These are phyloP conservation scores for Neodidymelliopsis sp. DNA, from an alignment of 2,329 filamentous ascomycete species.

Conservation along the genomic window DNA sequence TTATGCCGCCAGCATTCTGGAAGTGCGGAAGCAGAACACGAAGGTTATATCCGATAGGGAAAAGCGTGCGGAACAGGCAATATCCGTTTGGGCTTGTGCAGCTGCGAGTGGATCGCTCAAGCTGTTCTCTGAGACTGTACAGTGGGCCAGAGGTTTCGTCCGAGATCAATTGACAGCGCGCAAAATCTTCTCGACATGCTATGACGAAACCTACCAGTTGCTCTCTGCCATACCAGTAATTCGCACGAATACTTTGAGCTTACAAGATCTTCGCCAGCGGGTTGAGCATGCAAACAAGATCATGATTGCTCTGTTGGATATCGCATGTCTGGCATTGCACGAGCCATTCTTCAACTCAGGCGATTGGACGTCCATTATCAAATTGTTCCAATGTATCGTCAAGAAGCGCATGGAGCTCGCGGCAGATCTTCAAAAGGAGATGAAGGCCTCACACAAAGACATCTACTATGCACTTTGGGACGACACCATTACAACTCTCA, in stretches of 20 bases:
- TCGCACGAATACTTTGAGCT: neutral
- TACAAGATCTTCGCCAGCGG: slow-evolving; percentile 17
- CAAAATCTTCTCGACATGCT: slow-evolving; percentile 31
- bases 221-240: slow-evolving; percentile 29
- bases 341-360: slow-evolving; percentile 43
- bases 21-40: slow-evolving; percentile 33
- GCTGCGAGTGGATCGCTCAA: slow-evolving; percentile 44
- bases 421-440: slow-evolving; percentile 9
- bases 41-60: slow-evolving; percentile 32
- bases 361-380: slow-evolving; percentile 40
- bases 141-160: slow-evolving; percentile 49
- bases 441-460: slow-evolving; percentile 21
- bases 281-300: slow-evolving; percentile 41
- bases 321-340: slow-evolving; percentile 31
- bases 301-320: slow-evolving; percentile 39
- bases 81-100: slow-evolving; percentile 38
- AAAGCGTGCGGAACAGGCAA: slow-evolving; percentile 38
- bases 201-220: slow-evolving; percentile 32
- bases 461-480: slow-evolving; percentile 32
- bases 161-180: slow-evolving; percentile 42
- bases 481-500: slow-evolving; percentile 27
- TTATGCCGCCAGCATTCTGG: slow-evolving; percentile 19
- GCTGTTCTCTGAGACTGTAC: slow-evolving; percentile 38
- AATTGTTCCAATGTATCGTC: slow-evolving; percentile 24
- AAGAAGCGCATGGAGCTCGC: slow-evolving; percentile 24